Conservation (phyloP, 73 alveolate species). For the Paramecium primaurelia region DNA sequence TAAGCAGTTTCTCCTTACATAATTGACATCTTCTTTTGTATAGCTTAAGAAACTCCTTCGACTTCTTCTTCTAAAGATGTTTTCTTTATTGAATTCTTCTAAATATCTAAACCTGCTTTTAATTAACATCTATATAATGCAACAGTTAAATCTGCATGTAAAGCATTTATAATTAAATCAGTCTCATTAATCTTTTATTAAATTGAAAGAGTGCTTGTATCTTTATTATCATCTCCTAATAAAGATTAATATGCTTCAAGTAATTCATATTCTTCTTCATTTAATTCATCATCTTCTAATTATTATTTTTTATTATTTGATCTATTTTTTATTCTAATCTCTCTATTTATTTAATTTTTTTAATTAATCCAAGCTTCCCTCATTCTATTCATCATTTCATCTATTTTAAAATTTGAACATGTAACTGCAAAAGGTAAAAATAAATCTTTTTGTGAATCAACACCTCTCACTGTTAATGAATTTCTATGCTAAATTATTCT, state of each 20-base stretch:
- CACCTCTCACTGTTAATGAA: slow-evolving; percentile 57
- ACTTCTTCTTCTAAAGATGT: slow-evolving; percentile 63
- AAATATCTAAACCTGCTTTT: slow-evolving; percentile 54
- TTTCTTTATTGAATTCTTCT: slow-evolving; percentile 26
- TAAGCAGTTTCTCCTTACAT: slow-evolving; percentile 67
- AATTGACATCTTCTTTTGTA: slow-evolving; percentile 79
- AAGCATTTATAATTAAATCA: slow-evolving; percentile 64
- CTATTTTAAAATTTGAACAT: slow-evolving; percentile 83
- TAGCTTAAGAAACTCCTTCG: slow-evolving; percentile 58
- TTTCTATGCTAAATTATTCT: slow-evolving; percentile 70
- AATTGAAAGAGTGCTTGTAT: slow-evolving; percentile 23
- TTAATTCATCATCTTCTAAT: slow-evolving; percentile 85
- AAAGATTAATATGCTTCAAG: slow-evolving; percentile 61
- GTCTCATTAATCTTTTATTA: slow-evolving; percentile 53
- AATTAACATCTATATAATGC: slow-evolving; percentile 70
- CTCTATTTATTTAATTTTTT: slow-evolving; percentile 79
- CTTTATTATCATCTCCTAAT: slow-evolving; percentile 77
- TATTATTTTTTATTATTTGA: slow-evolving; percentile 58
- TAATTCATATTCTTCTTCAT: slow-evolving; percentile 91
- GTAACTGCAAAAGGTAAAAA: slow-evolving; percentile 83
- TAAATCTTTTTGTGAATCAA: slow-evolving; percentile 74
- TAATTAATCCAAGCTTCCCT: slow-evolving; percentile 73
- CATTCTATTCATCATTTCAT: slow-evolving; percentile 78
- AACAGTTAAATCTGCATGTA: slow-evolving; percentile 73
- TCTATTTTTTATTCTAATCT: slow-evolving; percentile 76